Conservation (phyloP, 139 green algal genomes). For the Yamagishiella unicocca region DNA sequence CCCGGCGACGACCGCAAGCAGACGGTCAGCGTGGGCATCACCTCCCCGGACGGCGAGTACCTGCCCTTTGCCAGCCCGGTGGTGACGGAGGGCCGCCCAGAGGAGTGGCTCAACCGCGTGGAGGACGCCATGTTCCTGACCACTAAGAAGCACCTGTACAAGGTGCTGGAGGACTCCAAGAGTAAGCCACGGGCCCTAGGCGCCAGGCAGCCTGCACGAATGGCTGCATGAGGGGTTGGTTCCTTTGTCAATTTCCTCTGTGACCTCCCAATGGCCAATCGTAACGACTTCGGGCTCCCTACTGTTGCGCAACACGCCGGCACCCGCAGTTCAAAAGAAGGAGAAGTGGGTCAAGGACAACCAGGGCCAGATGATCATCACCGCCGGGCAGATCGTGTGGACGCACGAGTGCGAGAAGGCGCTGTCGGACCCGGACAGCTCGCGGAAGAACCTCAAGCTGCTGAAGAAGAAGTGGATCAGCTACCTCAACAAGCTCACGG, state of each 20-base stretch:
- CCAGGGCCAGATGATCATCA: slow-evolving; percentile 91
- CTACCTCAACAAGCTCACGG: slow-evolving; percentile 91
- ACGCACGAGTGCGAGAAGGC: slow-evolving; percentile 90
- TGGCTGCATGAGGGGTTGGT: too few relatives aligned
- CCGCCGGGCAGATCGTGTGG: slow-evolving; percentile 90
- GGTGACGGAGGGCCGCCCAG: slow-evolving; percentile 83
- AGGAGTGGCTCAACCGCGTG: slow-evolving; percentile 92
- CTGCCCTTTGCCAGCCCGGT: slow-evolving; percentile 78
- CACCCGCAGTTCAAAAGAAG: slow-evolving; percentile 78
- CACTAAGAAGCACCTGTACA: slow-evolving; percentile 86
- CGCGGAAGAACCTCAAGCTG: slow-evolving; percentile 73
- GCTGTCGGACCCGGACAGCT: slow-evolving; percentile 74
- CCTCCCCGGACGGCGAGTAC: slow-evolving; percentile 86
- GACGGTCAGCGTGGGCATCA: slow-evolving; percentile 75
- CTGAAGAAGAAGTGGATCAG: slow-evolving; percentile 89
- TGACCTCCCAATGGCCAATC: too few relatives aligned
- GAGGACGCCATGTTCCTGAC: slow-evolving; percentile 90
- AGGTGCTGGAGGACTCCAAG: slow-evolving; percentile 67
- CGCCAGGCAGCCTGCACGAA: background rate
- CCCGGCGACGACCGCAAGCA: slow-evolving; percentile 79
- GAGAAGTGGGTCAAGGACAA: slow-evolving; percentile 93
- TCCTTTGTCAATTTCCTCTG: too few relatives aligned
- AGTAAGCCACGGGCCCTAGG: background rate
- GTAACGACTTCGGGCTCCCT: too few relatives aligned
- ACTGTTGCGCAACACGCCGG: too few relatives aligned